Base-by-base conservation (phyloP, 768 basidiomycete genomes). In the Amanita pallidorosea region DNA sequence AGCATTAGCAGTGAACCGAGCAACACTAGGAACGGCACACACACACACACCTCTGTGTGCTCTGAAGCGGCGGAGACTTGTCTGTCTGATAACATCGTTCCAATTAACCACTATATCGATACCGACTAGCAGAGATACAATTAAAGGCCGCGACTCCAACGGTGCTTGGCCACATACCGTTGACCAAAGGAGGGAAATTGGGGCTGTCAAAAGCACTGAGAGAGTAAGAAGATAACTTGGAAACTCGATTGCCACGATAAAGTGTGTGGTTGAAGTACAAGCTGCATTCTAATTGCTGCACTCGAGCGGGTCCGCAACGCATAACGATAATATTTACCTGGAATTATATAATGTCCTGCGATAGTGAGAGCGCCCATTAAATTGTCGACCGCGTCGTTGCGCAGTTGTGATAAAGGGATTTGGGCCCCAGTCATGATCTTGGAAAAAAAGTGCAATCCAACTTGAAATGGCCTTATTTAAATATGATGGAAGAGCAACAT, bases 311-410 rank as follows among this genome's bases (percentile, higher is more conserved):
- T 8, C 33, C 17, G 7, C 12, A 47, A 22, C 45, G 52, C 50
- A 7, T 27, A 23, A 29, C 15, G 23, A 15, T 5, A 31, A 20
- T 12, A n/a, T 55, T 33, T 67, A 86, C 89, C 92, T 61, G 94
- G 93, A 48, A 97, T 92, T 54, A 87, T 86, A 60, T 82, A 94
- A 58, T 89, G 84, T 1, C 94, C 93, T 13, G 93, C 92, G 47
- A 95, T 84, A 13, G 85, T 81, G 31, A 97, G 69, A 3, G 90
- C 87, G 7, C 90, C 92, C 62, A 96, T 80, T 8, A 96, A 69
- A 62, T 96, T 97, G 57, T 95, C 94, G 5, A 92, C 82, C 7
- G 92, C 91, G 63, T 97, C 93, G 58, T 94, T 96, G n/a, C 91
- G 78, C 42, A 94, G 70, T 60, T 92, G 86, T 2, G 88, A 91